Percentiles rank a stretch among this genome's conserved stretches.
Conservation (phyloP, 768 basidiomycete species). For the Leccinellum albellum region DNA sequence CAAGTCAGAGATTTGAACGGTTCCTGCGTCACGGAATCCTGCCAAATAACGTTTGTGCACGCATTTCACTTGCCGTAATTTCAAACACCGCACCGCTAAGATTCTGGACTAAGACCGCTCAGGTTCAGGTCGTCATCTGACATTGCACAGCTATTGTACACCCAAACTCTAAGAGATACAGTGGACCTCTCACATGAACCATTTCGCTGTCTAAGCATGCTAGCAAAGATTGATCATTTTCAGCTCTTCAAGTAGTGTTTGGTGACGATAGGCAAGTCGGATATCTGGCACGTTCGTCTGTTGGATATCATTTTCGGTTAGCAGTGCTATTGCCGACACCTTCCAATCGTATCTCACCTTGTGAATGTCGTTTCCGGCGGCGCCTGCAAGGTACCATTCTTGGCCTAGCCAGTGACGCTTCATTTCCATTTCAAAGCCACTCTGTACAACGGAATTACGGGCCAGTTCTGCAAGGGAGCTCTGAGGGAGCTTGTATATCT, state of each 20-base stretch:
- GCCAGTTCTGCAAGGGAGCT: constrained; percentile 94
- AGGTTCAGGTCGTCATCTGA: background rate
- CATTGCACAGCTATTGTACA: background rate
- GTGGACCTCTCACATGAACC: background rate
- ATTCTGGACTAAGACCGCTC: background rate
- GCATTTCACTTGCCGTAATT: background rate
- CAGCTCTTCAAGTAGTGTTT: constrained; percentile 84
- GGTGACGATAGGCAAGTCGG: constrained; percentile 85
- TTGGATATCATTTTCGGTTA: constrained; percentile 1
- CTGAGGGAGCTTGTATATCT: constrained; percentile 97
- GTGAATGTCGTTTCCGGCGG: constrained; percentile 92
- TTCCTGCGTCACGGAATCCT: background rate
- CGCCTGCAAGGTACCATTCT: constrained; percentile 90
- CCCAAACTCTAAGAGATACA: background rate
- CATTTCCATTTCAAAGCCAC: constrained; percentile 97
- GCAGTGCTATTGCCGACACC: background rate
- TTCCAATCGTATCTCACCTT: constrained; percentile 53
- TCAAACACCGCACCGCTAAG: background rate
- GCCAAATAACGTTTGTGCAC: background rate
- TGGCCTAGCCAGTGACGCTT: constrained; percentile 95
- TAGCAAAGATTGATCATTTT: constrained; percentile 49
- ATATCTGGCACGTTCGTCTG: constrained; percentile 97
- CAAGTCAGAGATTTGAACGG: background rate
- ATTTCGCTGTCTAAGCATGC: background rate
- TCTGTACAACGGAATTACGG: constrained; percentile 95